phyloP scores from a whole-genome alignment of 495 filamentous ascomycete genomes.

The Penicillium odoratum region DNA sequence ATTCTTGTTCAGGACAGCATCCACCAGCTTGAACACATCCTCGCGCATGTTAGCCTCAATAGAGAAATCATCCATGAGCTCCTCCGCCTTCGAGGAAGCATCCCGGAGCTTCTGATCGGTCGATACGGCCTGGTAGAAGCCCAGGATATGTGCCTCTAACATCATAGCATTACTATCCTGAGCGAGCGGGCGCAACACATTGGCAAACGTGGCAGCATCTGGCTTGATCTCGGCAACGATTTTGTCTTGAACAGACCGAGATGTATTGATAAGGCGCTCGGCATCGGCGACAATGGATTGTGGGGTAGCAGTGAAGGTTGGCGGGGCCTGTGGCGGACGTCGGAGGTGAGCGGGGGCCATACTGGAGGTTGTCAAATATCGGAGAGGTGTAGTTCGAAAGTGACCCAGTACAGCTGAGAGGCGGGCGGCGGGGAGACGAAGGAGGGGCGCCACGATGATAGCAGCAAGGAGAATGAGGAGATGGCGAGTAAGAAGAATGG shows the following conservation, averaged over 20 bases:
- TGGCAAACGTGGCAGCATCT: conserved; percentile 65
- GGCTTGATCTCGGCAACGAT: conserved; percentile 67
- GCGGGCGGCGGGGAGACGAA: conserved; percentile 57
- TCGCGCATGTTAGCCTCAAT: conserved; percentile 69
- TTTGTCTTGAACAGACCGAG: conserved; percentile 69
- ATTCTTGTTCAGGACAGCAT: conserved; percentile 58
- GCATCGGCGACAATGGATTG: conserved; percentile 74
- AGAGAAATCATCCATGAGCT: conserved; percentile 65
- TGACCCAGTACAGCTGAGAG: conserved; percentile 61
- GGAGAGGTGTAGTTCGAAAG: conserved; percentile 41
- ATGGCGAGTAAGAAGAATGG: conserved; percentile 36
- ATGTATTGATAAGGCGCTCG: conserved; percentile 67
- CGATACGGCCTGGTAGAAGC: conserved; percentile 82
- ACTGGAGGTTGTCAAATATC: conserved; percentile 58
- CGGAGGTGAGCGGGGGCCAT: conserved; percentile 65
- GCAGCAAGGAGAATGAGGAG: conserved; percentile 60
- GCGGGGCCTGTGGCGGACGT: conserved; percentile 81
- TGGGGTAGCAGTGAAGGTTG: conserved; percentile 81
- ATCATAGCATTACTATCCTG: conserved; percentile 65
- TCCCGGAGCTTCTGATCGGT: conserved; percentile 67
- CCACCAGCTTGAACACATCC: conserved; percentile 64
- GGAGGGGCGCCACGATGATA: conserved; percentile 76
- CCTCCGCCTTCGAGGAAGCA: conserved; percentile 67
- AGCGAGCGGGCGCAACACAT: conserved; percentile 62
- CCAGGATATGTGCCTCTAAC: conserved; percentile 60